Evolutionary conservation across 305 asterid species (phyloP), one percentile per base, ranked within the genome.

Genomic region (Petunia hybrid): DNA sequence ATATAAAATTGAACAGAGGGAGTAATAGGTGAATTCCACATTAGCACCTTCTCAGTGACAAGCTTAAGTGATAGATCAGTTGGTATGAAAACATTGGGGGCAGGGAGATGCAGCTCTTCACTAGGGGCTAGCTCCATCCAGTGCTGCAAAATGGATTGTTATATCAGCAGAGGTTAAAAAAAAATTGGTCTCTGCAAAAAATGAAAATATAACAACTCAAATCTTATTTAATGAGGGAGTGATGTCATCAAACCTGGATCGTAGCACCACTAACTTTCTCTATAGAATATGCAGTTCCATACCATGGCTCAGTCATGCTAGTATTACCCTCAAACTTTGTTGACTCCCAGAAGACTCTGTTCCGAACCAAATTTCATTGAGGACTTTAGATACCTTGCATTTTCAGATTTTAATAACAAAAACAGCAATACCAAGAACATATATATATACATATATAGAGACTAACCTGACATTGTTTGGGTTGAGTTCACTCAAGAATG

Each of bases 331-430:
- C 93, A 86, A 95, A 95, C 87, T 90, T 92, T 12, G 97, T 88
- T 5, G 99, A 95, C 87, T 91, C 98, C 98, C 98, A 94, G 87
- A 95, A 94, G 78, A 95, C 91, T 89, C 99, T 95, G 95, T 67
- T 77, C 45, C 6, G 63, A 13, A 73, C 63, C 16, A 13, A 51
- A 73, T 51, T 31, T 73, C 63, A 73, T 13, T 51, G 78, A 71
- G 45, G 36, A 35, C 14, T 51, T 71, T 48, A 48, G 12, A 48
- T 51, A 73, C 62, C 9, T 73, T 35, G 2, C 38, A 48, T 6
- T 48, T 51, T 0, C 63, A 65, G 48, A 57, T 40, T 79, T 65
- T 41, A 39, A 66, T 10, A 13, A 79, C 64, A 51, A 7, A 13
- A 31, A 39, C 48, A 4, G 53, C 9, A 38, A 61, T n/a, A 59